Percentiles rank a stretch among this genome's conserved stretches.
These are phyloP conservation scores for Irpex sp. DNA, from an alignment of 1,284 basidiomycete genomes.

Conservation along the genomic window DNA sequence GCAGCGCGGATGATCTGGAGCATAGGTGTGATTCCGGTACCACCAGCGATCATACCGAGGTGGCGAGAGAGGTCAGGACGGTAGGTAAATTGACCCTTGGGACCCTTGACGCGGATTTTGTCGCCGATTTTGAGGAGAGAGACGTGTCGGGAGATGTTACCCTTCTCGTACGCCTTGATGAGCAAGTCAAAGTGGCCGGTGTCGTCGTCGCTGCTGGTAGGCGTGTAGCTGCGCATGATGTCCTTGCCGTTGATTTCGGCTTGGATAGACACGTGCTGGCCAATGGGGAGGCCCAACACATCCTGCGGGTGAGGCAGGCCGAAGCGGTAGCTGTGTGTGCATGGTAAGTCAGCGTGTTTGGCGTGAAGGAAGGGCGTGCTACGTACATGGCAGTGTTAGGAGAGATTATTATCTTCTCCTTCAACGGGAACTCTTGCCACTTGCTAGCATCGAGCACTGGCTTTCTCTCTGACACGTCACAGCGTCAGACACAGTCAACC, in stretches of 20 bases:
- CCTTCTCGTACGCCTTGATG: conserved; percentile 96
- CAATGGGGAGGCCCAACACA: conserved; percentile 90
- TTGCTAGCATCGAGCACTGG: conserved; percentile 71
- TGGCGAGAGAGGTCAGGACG: conserved; percentile 63
- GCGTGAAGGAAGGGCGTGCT: background rate
- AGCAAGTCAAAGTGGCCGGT: conserved; percentile 93
- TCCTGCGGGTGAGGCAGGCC: conserved; percentile 70
- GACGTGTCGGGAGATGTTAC: conserved; percentile 91
- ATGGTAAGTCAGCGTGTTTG: background rate
- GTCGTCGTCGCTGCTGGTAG: conserved; percentile 90
- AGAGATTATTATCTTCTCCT: conserved; percentile 83
- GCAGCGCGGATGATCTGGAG: conserved; percentile 92
- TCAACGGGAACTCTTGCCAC: conserved; percentile 84
- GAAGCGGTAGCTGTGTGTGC: conserved; percentile 81
- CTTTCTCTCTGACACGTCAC: conserved; percentile 40
- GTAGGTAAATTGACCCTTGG: conserved; percentile 92
- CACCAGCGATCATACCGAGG: conserved; percentile 96
- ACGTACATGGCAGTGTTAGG: conserved; percentile 91
- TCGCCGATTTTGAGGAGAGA: conserved; percentile 82
- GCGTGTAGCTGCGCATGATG: conserved; percentile 91
- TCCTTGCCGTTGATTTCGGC: conserved; percentile 92
- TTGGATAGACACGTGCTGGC: conserved; percentile 92
- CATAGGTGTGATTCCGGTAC: conserved; percentile 97
- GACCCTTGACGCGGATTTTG: conserved; percentile 87
- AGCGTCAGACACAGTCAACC: background rate